A percentile compares a stretch with the other conserved stretches of the same genome.
Evolutionary conservation across 805 yeast species (phyloP).

Genomic region (Candida dajiaensis): DNA sequence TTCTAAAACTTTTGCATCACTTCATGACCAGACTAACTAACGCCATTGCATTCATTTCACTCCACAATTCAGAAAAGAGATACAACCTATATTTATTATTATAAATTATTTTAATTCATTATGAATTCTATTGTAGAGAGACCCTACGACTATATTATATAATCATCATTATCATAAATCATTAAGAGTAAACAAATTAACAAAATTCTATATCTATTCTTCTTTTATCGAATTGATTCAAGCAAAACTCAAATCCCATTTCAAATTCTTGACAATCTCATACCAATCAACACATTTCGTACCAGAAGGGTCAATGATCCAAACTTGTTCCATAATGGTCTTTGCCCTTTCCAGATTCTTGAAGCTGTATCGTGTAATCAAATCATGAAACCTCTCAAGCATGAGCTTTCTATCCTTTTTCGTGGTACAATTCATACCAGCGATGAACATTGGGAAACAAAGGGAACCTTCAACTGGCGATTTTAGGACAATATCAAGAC

Average conservation of each 20-base stretch:
- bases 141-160: not conserved
- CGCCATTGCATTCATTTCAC: not conserved
- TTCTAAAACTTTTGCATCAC: too few relatives aligned
- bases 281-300: conserved; percentile 68
- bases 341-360: conserved; percentile 48
- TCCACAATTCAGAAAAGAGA: not conserved
- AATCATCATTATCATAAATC: not conserved
- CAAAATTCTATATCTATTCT: not conserved
- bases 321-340: conserved; percentile 33
- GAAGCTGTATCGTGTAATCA: conserved; percentile 60
- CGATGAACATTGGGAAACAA: conserved; percentile 73
- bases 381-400: conserved; percentile 44
- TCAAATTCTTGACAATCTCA: conserved; percentile 53
- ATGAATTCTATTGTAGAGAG: not conserved
- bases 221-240: conserved; percentile 2
- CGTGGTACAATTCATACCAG: conserved; percentile 62
- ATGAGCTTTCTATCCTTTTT: conserved; percentile 47
- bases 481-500: conserved; percentile 57
- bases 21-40: not conserved
- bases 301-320: conserved; percentile 43
- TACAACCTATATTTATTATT: not conserved
- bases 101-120: too few relatives aligned
- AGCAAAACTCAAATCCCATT: conserved; percentile 80
- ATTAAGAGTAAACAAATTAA: too few relatives aligned
- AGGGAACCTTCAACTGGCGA: conserved; percentile 65